Evolutionary conservation across 164 flowering plant genomes (phyloP).

Genomic region (Berberis vulgaris): DNA sequence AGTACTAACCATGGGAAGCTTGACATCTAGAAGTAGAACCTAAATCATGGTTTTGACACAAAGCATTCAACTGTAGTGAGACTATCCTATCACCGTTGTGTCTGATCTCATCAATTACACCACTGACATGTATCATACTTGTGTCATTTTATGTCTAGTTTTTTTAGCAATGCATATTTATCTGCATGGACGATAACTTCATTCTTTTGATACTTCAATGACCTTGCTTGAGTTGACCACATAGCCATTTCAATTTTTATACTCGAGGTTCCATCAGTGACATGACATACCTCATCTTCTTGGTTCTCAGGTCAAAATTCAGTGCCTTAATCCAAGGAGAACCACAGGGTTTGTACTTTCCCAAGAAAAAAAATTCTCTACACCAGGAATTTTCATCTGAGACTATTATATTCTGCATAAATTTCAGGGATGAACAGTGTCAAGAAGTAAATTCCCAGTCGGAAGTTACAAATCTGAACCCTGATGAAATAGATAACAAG

Average conservation of each 20-base stretch:
- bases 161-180: no score
- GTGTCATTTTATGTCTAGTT: no score
- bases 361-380: neutral
- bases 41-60: no score
- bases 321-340: slow-evolving; percentile 45
- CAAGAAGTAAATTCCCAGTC: slow-evolving; percentile 19
- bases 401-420: slow-evolving; percentile 5
- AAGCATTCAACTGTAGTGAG: no score
- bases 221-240: neutral
- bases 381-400: neutral
- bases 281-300: neutral
- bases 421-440: slow-evolving; percentile 37
- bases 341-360: slow-evolving; percentile 25
- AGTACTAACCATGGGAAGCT: no score
- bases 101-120: no score
- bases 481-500: slow-evolving; percentile 27
- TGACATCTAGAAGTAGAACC: no score
- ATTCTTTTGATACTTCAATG: no score
- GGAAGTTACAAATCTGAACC: slow-evolving; percentile 25
- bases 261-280: neutral
- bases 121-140: no score
- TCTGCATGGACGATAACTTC: no score
- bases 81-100: no score
- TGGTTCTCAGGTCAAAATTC: slow-evolving; percentile 43
- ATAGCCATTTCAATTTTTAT: neutral